These are phyloP conservation scores for Saccharomycopsis sp. DNA, from an alignment of 805 yeast genomes.

Conservation along the genomic window DNA sequence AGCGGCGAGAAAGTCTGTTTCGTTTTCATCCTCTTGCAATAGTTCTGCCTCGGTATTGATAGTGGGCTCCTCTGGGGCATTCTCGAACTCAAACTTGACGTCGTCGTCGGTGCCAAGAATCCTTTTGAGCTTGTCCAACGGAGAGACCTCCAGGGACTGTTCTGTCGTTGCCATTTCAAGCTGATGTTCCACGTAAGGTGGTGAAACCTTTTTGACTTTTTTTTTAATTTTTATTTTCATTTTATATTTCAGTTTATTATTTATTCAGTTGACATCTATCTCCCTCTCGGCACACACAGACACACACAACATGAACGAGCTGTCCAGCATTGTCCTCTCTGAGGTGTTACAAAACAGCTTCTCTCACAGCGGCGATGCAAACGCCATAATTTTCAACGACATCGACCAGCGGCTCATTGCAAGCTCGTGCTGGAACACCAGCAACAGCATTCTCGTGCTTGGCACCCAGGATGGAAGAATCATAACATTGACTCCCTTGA, in stretches of 20 bases:
- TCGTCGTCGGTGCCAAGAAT: not conserved
- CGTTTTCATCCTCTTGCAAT: conserved; percentile 3
- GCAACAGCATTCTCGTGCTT: no score
- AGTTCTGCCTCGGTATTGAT: conserved; percentile 7
- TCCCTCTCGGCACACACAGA: no score
- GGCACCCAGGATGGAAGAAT: no score
- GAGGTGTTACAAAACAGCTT: conserved; percentile 1
- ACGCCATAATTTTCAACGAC: conserved; percentile 1
- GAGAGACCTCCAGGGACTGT: no score
- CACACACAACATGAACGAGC: no score
- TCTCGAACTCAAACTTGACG: no score
- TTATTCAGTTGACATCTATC: no score
- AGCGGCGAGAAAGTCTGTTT: not conserved
- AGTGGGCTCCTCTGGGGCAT: not conserved
- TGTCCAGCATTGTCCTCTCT: conserved; percentile 1
- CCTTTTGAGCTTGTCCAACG: not conserved
- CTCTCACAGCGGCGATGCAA: not conserved
- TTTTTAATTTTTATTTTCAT: not conserved
- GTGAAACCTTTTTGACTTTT: not conserved
- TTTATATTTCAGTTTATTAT: not conserved
- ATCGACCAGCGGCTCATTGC: no score
- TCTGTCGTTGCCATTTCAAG: not conserved
- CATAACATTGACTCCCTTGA: no score
- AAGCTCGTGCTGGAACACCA: no score
- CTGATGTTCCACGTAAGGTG: no score